phyloP scores from a whole-genome alignment of 805 yeast species.

The Sugiyamaella floridensis region DNA sequence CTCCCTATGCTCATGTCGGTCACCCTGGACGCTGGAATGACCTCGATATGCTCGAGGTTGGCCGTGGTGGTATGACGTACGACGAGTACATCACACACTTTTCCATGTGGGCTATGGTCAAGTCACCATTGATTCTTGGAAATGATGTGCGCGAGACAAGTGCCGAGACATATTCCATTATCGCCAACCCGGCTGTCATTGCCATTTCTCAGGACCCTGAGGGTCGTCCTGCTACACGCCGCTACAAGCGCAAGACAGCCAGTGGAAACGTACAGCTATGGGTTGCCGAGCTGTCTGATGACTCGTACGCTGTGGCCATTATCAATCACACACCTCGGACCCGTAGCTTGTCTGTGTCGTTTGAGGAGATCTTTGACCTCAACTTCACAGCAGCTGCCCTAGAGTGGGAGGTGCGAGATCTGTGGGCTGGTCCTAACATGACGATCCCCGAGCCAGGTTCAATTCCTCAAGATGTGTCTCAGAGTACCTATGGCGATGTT shows the following conservation, averaged over 20 bases:
- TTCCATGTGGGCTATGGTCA: conserved; percentile 27
- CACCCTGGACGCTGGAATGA: conserved; percentile 24
- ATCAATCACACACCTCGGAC: conserved; percentile 1
- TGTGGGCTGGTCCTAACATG: conserved; percentile 1
- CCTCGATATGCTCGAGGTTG: conserved; percentile 26
- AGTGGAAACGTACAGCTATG: conserved; percentile 3
- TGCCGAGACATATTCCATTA: conserved; percentile 17
- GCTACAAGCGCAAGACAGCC: background rate
- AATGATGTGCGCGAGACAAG: conserved; percentile 23
- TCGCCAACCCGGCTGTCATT: conserved; percentile 13
- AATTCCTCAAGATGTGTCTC: background rate
- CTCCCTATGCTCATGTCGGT: conserved; percentile 23
- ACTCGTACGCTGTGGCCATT: conserved; percentile 5
- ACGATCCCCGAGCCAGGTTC: conserved; percentile 1
- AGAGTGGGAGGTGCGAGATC: conserved; percentile 4
- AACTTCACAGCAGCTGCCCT: background rate
- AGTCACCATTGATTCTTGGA: conserved; percentile 26
- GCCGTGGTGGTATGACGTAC: conserved; percentile 23
- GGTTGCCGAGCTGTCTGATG: conserved; percentile 4
- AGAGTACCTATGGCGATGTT: background rate
- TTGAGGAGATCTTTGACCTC: conserved; percentile 2
- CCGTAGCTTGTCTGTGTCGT: background rate
- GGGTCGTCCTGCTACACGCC: conserved; percentile 4
- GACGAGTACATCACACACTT: conserved; percentile 27
- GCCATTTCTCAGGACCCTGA: conserved; percentile 22